Base-by-base conservation (phyloP, 345 rosid genomes). In the Populus euphratica region DNA sequence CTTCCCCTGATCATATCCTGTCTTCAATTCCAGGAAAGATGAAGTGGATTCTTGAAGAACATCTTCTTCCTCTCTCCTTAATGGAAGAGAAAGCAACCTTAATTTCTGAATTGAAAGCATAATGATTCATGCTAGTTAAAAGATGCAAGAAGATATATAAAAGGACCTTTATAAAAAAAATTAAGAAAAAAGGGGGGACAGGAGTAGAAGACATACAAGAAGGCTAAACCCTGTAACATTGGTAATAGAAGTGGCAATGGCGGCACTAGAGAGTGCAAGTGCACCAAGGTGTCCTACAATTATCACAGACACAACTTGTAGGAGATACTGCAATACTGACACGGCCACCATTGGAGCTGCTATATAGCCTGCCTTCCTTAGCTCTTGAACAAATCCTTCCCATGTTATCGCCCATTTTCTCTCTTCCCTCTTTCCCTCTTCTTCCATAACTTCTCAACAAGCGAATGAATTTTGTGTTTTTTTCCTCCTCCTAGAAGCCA, bases 271-370 rank as follows among this genome's bases (percentile, higher is more conserved):
- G 10, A 76, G 78, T 10, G 50, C 63, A 50, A 76, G 66, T 61
- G 52, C 66, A 23, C 50, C 70, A n/a, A 76, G 72, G 27, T 76
- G 78, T 0, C 78, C 78, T 8, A 76, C 73, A 5, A 76, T 68
- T 23, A 76, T 36, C 50, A 76, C 36, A 2, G 78, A 76, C 5
- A 50, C 50, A 68, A 76, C 52, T 76, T 67, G 78, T 18, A 76
- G 72, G 4, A 76, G 66, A 65, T 76, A 76, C 49, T 76, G 78
- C 50, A 67, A 68, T 21, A 68, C 38, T 14, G 73, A 67, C 2
- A 76, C 73, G 3, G 50, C 78, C 36, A 76, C 78, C 78, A 76
- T 76, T 52, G 73, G 73, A 5, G 78, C 73, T 67, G 78, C 78
- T 50, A 76, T 2, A 2, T 2, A 68, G 67, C 78, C 38, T 35